Evolutionary conservation across 768 basidiomycete species (phyloP).

Genomic region (Gloeopeniophorella convolvens): DNA sequence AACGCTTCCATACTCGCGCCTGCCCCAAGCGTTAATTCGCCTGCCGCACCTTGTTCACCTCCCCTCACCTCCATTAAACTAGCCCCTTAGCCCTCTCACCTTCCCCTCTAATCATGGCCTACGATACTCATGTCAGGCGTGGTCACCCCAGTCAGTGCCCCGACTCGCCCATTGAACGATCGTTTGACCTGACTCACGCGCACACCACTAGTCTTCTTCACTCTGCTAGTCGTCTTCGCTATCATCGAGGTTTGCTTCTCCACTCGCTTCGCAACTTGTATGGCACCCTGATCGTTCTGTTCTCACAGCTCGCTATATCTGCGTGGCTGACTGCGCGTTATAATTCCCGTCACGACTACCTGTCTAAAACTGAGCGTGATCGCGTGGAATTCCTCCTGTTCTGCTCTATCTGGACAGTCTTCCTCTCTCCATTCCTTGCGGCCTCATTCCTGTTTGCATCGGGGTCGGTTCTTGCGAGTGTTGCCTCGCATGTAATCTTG

Average conservation of each 20-base stretch:
- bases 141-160: conserved; percentile 15
- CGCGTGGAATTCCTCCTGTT: conserved; percentile 29
- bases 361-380: conserved; percentile 43
- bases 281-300: not conserved
- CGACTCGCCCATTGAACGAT: not conserved
- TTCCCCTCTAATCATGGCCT: conserved; percentile 3
- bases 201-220: conserved; percentile 11
- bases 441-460: not conserved
- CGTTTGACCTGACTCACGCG: too few species aligned
- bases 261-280: not conserved
- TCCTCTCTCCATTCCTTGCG: conserved; percentile 18
- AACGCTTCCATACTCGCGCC: too few species aligned
- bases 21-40: too few species aligned
- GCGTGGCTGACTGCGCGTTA: conserved; percentile 66
- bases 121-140: not conserved
- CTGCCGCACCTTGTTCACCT: not conserved
- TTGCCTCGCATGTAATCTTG: conserved; percentile 18
- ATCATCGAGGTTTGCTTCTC: conserved; percentile 14
- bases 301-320: conserved; percentile 55
- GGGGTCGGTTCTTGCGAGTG: not conserved
- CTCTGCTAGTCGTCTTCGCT: conserved; percentile 10
- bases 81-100: not conserved
- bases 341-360: conserved; percentile 49
- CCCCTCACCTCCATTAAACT: not conserved
- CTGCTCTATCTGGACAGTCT: conserved; percentile 20